Percentiles rank a stretch among this genome's conserved stretches.
Conservation (phyloP, 2,329 filamentous ascomycete genomes). For the Curvularia spicifera region DNA sequence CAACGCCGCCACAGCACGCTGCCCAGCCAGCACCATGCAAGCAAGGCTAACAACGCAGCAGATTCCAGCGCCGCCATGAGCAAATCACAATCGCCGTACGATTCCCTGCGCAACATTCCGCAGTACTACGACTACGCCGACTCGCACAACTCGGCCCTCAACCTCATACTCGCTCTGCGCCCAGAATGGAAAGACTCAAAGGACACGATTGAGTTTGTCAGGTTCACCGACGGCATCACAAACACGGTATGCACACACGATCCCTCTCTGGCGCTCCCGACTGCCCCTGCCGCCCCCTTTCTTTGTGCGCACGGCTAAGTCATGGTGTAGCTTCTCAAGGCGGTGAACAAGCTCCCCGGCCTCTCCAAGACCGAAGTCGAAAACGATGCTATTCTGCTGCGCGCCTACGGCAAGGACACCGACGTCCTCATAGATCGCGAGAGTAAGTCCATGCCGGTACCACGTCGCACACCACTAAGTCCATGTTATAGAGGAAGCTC, state of each 20-base stretch:
- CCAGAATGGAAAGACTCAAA: conserved; percentile 81
- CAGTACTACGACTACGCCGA: conserved; percentile 79
- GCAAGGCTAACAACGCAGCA: conserved; percentile 14
- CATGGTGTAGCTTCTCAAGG: conserved; percentile 66
- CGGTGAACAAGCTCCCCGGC: conserved; percentile 72
- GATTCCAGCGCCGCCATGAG: conserved; percentile 29
- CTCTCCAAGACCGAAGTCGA: conserved; percentile 79
- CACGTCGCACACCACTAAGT: conserved; percentile 18
- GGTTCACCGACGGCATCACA: conserved; percentile 97
- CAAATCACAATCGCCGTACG: conserved; percentile 38
- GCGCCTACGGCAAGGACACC: conserved; percentile 93
- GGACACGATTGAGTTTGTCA: conserved; percentile 80
- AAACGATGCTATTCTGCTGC: conserved; percentile 82
- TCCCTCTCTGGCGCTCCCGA: neutral
- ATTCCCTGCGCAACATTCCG: conserved; percentile 65
- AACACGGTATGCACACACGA: conserved; percentile 71
- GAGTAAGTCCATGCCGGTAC: conserved; percentile 61
- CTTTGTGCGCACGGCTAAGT: conserved; percentile 16
- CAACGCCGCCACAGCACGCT: neutral
- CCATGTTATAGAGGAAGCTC: conserved; percentile 61
- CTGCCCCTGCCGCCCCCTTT: neutral
- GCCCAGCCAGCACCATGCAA: neutral
- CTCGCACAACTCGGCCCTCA: conserved; percentile 77
- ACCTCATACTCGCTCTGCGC: conserved; percentile 77
- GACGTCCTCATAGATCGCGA: conserved; percentile 95